phyloP scores from a whole-genome alignment of 345 rosid genomes.

The Syzygium grande region DNA sequence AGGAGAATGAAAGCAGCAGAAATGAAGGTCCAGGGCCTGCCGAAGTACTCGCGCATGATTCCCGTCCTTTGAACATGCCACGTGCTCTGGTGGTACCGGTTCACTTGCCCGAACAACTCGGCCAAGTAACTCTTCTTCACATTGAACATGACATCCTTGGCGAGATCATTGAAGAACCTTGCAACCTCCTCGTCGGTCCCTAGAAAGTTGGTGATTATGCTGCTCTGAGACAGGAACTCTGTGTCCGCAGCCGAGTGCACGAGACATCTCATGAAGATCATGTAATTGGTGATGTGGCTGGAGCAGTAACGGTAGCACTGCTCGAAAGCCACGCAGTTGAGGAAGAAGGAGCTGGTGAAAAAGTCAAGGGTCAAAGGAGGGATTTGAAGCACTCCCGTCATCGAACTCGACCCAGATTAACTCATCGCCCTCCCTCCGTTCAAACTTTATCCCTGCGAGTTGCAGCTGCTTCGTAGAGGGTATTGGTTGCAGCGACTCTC shows the following conservation, averaged over 20 bases:
- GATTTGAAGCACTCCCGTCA: background rate
- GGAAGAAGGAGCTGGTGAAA: background rate
- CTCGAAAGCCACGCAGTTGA: background rate
- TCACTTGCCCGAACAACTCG: background rate
- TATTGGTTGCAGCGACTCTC: background rate
- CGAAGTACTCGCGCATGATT: background rate
- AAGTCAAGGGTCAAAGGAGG: background rate
- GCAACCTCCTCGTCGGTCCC: background rate
- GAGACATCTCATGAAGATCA: background rate
- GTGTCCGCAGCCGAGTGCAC: rapidly evolving
- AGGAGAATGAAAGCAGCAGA: background rate
- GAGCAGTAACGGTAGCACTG: background rate
- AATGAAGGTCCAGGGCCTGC: background rate
- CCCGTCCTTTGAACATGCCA: background rate
- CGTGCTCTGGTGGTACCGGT: background rate
- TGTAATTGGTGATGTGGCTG: background rate
- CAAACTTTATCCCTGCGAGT: background rate
- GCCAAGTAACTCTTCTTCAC: background rate
- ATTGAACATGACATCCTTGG: background rate
- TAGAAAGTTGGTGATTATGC: background rate
- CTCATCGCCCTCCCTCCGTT: background rate
- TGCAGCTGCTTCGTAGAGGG: background rate
- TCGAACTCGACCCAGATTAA: background rate
- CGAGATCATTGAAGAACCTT: background rate
- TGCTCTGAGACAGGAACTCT: background rate